These are phyloP conservation scores for Arthrobotrys pseudoclavata DNA, from an alignment of 2,329 filamentous ascomycete genomes.

Conservation along the genomic window DNA sequence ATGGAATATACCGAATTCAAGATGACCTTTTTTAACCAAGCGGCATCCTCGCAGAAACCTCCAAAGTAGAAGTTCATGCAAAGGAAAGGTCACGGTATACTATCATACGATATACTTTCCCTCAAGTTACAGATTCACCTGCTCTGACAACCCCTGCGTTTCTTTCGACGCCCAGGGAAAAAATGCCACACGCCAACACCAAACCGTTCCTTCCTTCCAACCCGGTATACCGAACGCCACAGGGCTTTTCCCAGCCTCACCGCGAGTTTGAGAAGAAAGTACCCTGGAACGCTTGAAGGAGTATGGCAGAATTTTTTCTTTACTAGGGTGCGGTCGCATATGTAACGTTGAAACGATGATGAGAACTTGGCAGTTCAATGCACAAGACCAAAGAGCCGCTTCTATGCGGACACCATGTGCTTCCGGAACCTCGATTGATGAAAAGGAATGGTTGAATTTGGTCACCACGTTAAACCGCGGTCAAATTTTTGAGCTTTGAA, in stretches of 20 bases:
- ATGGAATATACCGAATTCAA: not conserved
- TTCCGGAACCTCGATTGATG: not conserved
- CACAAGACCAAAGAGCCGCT: constrained; percentile 11
- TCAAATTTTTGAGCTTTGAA: not conserved
- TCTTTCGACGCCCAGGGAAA: not conserved
- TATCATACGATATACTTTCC: constrained; percentile 1
- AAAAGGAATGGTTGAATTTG: not conserved
- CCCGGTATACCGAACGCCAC: not conserved
- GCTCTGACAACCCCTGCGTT: constrained; percentile 18
- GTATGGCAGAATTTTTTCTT: not conserved
- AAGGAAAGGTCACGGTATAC: not conserved
- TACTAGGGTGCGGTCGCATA: not conserved
- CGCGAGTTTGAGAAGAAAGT: not conserved
- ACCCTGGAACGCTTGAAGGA: not conserved
- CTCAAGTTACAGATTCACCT: constrained; percentile 2
- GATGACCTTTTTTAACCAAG: not conserved
- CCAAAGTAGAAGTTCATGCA: constrained; percentile 1
- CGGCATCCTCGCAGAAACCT: not conserved
- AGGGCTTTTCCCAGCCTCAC: not conserved
- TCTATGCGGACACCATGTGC: not conserved
- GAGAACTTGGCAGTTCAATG: constrained; percentile 17
- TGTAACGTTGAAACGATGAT: not conserved
- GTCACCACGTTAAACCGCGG: not conserved
- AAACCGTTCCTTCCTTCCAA: constrained; percentile 15
- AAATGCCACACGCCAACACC: constrained; percentile 26